A percentile compares a stretch with the other conserved stretches of the same genome.
Evolutionary conservation across 148 eudicot species (phyloP).

Genomic region (Diospyros kaki): DNA sequence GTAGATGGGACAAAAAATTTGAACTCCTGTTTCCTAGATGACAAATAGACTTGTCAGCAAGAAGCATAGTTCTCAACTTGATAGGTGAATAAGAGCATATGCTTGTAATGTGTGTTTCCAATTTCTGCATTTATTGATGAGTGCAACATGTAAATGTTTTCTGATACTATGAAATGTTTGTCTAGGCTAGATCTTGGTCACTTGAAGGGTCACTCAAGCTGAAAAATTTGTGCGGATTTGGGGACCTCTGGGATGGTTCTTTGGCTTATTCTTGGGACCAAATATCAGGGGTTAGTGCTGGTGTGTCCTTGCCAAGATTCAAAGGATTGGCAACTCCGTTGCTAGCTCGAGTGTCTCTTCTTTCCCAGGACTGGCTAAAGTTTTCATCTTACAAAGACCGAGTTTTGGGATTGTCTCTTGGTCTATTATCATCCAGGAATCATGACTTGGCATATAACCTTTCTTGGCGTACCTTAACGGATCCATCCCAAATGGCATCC

Average conservation of each 20-base stretch:
- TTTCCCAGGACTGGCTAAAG: slow-evolving; percentile 88
- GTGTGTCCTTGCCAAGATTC: slow-evolving; percentile 72
- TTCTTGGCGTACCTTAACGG: slow-evolving; percentile 79
- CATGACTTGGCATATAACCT: slow-evolving; percentile 78
- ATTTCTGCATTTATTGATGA: not conserved
- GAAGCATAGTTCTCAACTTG: not conserved
- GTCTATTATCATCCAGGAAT: slow-evolving; percentile 60
- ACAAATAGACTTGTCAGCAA: not conserved
- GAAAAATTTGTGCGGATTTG: slow-evolving; percentile 78
- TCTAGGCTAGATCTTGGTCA: slow-evolving; percentile 85
- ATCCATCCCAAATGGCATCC: slow-evolving; percentile 89
- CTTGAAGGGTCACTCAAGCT: slow-evolving; percentile 76
- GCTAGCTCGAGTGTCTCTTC: slow-evolving; percentile 67
- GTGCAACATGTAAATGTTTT: not conserved
- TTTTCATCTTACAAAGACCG: slow-evolving; percentile 85
- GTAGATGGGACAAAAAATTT: no score
- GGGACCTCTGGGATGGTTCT: slow-evolving; percentile 88
- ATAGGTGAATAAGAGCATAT: not conserved
- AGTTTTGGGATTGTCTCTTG: slow-evolving; percentile 64
- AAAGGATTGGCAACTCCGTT: slow-evolving; percentile 51
- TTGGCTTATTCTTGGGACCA: slow-evolving; percentile 83
- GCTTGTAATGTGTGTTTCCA: not conserved
- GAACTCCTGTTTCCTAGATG: no score
- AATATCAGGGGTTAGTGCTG: slow-evolving; percentile 71
- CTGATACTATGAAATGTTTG: slow-evolving; percentile 19